phyloP scores from a whole-genome alignment of 495 filamentous ascomycete species.

The Aspergillus wentii region DNA sequence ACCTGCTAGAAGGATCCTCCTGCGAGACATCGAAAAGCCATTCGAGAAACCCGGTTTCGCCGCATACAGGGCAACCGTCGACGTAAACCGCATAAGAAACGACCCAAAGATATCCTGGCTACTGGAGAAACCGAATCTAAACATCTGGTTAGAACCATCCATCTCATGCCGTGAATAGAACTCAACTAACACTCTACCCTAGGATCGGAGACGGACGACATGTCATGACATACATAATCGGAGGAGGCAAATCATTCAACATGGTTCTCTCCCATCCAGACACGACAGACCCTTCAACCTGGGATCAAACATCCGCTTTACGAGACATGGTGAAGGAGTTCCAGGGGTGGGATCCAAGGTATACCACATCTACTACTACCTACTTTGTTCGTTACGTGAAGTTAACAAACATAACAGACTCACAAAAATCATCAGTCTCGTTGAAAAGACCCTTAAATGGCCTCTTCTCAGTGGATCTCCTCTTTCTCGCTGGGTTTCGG shows the following conservation, averaged over 20 bases:
- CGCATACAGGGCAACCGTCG: conserved; percentile 38
- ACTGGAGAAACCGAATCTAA: conserved; percentile 31
- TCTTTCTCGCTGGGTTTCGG: conserved; percentile 27
- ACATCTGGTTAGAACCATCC: conserved; percentile 29
- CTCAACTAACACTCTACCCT: not conserved
- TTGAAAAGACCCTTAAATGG: conserved; percentile 36
- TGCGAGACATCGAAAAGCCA: conserved; percentile 13
- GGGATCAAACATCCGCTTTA: conserved; percentile 29
- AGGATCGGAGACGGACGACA: conserved; percentile 34
- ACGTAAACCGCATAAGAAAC: conserved; percentile 30
- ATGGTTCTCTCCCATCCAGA: conserved; percentile 48
- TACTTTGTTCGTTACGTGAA: not conserved
- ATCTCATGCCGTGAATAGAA: not conserved
- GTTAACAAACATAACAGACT: conserved; percentile 10
- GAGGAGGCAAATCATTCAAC: conserved; percentile 42
- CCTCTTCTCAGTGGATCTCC: conserved; percentile 26
- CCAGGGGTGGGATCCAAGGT: conserved; percentile 34
- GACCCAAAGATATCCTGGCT: conserved; percentile 36
- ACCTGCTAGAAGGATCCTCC: conserved; percentile 21
- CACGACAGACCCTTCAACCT: conserved; percentile 28
- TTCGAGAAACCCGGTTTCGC: conserved; percentile 25
- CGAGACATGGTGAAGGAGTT: conserved; percentile 36
- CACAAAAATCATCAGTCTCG: conserved; percentile 32
- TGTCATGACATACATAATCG: conserved; percentile 49
- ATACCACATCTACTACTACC: not conserved